Conservation (phyloP, 176 grass and related monocot genomes). For the Saccharum spontaneum region DNA sequence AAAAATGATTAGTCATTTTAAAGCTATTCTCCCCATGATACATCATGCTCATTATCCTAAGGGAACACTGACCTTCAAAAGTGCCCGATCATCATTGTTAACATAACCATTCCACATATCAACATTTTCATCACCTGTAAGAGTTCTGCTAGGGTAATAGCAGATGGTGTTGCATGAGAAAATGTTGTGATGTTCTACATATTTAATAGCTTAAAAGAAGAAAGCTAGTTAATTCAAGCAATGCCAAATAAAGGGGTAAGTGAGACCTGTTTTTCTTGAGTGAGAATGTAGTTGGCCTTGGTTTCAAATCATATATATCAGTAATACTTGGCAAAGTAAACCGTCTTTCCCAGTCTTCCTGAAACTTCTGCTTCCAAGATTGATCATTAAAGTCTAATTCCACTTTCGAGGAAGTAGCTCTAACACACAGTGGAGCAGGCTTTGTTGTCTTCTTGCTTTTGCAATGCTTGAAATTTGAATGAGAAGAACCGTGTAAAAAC, state of each 20-base stretch:
- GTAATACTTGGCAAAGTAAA: slow-evolving; percentile 75
- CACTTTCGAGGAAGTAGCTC: slow-evolving; percentile 28
- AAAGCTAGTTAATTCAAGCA: slow-evolving; percentile 25
- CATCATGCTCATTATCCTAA: neutral
- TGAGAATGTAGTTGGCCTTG: slow-evolving; percentile 74
- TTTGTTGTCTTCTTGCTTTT: slow-evolving; percentile 41
- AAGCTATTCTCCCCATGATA: neutral
- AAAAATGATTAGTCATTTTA: neutral
- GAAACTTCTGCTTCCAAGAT: slow-evolving; percentile 69
- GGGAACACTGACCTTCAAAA: slow-evolving; percentile 68
- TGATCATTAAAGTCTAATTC: slow-evolving; percentile 67
- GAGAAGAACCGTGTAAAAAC: slow-evolving; percentile 10
- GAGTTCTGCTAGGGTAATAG: slow-evolving; percentile 51
- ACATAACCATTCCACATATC: slow-evolving; percentile 80
- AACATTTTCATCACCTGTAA: slow-evolving; percentile 43
- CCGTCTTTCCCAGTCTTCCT: slow-evolving; percentile 68
- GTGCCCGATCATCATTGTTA: slow-evolving; percentile 81
- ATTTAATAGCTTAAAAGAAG: slow-evolving; percentile 19
- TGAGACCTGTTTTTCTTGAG: slow-evolving; percentile 77
- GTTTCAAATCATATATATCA: slow-evolving; percentile 82
- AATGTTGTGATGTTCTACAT: neutral
- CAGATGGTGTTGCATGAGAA: slow-evolving; percentile 17
- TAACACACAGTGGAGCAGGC: slow-evolving; percentile 22
- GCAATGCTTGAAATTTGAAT: slow-evolving; percentile 30
- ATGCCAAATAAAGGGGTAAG: neutral